Evolutionary conservation across 108 stramenopile species (phyloP), one percentile per base, ranked within the genome.

Genomic region (Nannochloropsis salina): DNA sequence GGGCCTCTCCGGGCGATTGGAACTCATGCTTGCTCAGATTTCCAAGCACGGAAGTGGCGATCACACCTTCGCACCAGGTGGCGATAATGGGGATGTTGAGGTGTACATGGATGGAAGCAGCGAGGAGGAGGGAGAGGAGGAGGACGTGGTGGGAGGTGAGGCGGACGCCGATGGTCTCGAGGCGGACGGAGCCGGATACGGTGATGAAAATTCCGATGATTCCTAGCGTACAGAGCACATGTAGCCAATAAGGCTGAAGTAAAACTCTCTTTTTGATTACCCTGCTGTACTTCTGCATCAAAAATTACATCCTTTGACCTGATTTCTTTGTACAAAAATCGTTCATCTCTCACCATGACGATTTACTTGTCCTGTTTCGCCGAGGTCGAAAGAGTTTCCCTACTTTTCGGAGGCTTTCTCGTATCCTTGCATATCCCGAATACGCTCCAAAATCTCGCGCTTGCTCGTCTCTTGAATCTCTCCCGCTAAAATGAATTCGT

Each of bases 401-500:
- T 31, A 12, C 61, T 43, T 80, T 41, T 20, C 22, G 41, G 79
- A 43, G 44, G 22, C 42, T 22, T 91, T 91, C 43, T 92, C 91
- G 43, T 91, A 84, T 80, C 90, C 91, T 40, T 92, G 90, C 31
- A 92, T 83, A 44, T 92, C 91, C 84, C 90, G 44, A 42, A 92
- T 83, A 42, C 91, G 81, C 15, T 91, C 90, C 40, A 92, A 88
- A 41, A 92, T 92, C 81, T 90, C 91, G 84, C 90, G 86, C 87
- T 91, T 91, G 88, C 89, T 86, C 81, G 85, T 89, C 83, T 89
- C 89, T 81, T 89, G 86, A 43, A 89, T 85, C 85, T 92, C 91
- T 15, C 91, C 91, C 44, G 90, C 90, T 12, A 92, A 82, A 42
- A 92, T 92, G 88, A 89, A 92, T 80, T 92, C 91, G 86, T 92